These are phyloP conservation scores for Piper longum DNA, from an alignment of 164 flowering plant species.

Conservation along the genomic window DNA sequence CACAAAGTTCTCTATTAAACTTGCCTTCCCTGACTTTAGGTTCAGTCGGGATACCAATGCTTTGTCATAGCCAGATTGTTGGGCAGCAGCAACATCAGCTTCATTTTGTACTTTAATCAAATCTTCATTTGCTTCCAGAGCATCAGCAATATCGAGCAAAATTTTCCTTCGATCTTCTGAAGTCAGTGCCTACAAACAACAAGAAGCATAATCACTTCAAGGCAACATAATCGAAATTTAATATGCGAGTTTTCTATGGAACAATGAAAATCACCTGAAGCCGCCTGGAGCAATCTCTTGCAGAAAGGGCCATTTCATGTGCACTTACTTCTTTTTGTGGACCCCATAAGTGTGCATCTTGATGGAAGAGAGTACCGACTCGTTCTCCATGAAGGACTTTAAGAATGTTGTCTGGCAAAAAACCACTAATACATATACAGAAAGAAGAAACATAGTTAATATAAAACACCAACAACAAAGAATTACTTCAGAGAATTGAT, in stretches of 20 bases:
- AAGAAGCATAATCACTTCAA: neutral
- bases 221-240: neutral
- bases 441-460: too few species aligned
- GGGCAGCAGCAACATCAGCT: conserved; percentile 76
- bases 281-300: conserved; percentile 82
- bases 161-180: conserved; percentile 59
- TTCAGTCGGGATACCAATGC: conserved; percentile 71
- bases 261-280: conserved; percentile 52
- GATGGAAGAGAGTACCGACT: conserved; percentile 86
- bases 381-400: conserved; percentile 69
- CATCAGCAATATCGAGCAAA: conserved; percentile 72
- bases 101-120: conserved; percentile 59
- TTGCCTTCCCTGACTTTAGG: conserved; percentile 79
- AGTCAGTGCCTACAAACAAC: conserved; percentile 38
- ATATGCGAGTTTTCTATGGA: neutral
- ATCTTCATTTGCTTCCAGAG: conserved; percentile 69
- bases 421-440: conserved; percentile 43
- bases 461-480: too few species aligned
- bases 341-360: conserved; percentile 59
- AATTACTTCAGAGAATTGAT: too few species aligned
- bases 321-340: conserved; percentile 38
- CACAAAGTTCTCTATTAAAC: conserved; percentile 1
- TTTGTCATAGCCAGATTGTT: conserved; percentile 69
- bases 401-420: conserved; percentile 44
- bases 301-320: conserved; percentile 91